phyloP scores from a whole-genome alignment of 306 rosid species.

The Herpetospermum pedunculosum region DNA sequence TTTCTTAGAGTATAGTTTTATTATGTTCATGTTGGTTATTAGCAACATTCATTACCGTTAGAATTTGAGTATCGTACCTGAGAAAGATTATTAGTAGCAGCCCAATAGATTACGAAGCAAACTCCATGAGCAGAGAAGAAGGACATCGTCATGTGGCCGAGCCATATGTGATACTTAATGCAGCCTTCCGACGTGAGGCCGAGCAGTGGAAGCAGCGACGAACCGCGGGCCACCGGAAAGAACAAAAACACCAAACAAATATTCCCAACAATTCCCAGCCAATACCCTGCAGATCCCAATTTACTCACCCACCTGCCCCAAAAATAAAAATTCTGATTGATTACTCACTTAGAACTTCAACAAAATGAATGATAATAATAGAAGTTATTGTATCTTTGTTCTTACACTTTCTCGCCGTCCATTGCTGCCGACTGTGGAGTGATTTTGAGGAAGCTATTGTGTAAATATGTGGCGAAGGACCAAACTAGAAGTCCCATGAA shows the following conservation, averaged over 20 bases:
- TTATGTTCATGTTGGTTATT: no score
- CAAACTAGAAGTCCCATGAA: slow-evolving; percentile 55
- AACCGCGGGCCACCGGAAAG: slow-evolving; percentile 68
- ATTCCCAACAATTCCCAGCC: slow-evolving; percentile 46
- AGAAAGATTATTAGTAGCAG: slow-evolving; percentile 20
- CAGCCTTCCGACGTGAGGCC: slow-evolving; percentile 63
- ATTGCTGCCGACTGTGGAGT: slow-evolving; percentile 26
- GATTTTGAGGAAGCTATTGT: slow-evolving; percentile 20
- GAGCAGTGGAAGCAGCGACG: slow-evolving; percentile 50
- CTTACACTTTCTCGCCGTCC: slow-evolving; percentile 40
- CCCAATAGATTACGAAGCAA: slow-evolving; percentile 36
- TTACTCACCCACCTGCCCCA: slow-evolving; percentile 55
- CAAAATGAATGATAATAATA: background rate
- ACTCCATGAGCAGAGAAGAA: slow-evolving; percentile 67
- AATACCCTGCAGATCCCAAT: slow-evolving; percentile 21
- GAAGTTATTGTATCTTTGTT: background rate
- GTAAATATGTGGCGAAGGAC: slow-evolving; percentile 32
- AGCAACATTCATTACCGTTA: background rate
- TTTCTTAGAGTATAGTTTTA: no score
- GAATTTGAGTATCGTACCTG: slow-evolving; percentile 20
- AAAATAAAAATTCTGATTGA: background rate
- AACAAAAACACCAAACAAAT: slow-evolving; percentile 46
- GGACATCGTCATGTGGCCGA: slow-evolving; percentile 48
- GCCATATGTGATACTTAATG: slow-evolving; percentile 74
- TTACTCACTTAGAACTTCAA: background rate